These are phyloP conservation scores for Epichloe scottii DNA, from an alignment of 2,329 filamentous ascomycete genomes.

Conservation along the genomic window DNA sequence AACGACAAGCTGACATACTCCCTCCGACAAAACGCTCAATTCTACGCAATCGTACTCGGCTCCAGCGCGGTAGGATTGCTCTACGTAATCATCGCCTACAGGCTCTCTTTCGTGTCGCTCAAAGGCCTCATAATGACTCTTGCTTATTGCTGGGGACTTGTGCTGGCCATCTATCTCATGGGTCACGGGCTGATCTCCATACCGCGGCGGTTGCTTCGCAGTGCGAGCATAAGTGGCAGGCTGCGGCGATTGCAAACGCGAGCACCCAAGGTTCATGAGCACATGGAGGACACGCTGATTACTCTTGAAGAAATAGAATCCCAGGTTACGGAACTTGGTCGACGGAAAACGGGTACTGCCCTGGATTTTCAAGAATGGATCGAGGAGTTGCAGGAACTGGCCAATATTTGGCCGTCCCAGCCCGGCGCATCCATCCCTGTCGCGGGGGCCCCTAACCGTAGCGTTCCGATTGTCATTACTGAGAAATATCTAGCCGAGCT, in stretches of 20 bases:
- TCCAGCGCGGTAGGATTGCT: constrained; percentile 59
- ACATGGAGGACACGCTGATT: constrained; percentile 71
- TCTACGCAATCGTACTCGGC: constrained; percentile 68
- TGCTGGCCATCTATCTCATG: constrained; percentile 93
- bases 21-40: constrained; percentile 74
- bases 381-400: constrained; percentile 75
- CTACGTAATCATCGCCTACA: constrained; percentile 73
- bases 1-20: constrained; percentile 74
- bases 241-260: constrained; percentile 64
- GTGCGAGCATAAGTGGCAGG: constrained; percentile 62
- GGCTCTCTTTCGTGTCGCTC: constrained; percentile 57
- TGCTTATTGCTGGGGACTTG: constrained; percentile 85
- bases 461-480: constrained; percentile 72
- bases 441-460: constrained; percentile 30
- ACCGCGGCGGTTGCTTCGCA: constrained; percentile 66
- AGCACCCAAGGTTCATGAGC: constrained; percentile 75
- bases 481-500: constrained; percentile 87
- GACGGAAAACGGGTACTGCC: constrained; percentile 68
- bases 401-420: constrained; percentile 51
- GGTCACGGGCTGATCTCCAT: constrained; percentile 91
- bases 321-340: constrained; percentile 66
- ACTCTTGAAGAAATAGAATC: constrained; percentile 70
- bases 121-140: constrained; percentile 86
- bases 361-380: constrained; percentile 83
- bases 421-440: constrained; percentile 30